These are phyloP conservation scores for Cryptococcus sp. DNA, from an alignment of 1,284 basidiomycete species.

Conservation along the genomic window DNA sequence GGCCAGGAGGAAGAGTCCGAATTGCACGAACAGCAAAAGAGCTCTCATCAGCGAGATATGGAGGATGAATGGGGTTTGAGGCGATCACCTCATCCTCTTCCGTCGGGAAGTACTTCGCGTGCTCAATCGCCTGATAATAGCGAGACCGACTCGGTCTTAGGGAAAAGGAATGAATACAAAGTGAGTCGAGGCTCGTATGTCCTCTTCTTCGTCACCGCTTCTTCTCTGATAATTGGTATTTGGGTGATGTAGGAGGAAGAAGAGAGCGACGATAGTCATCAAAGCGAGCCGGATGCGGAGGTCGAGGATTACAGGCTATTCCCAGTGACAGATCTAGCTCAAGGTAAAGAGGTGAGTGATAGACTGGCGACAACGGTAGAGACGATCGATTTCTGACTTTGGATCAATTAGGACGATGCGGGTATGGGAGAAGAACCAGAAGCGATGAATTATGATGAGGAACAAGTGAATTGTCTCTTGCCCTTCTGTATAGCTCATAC, in stretches of 20 bases:
- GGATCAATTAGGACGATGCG: conserved; percentile 10
- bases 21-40: conserved; percentile 4
- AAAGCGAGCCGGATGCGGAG: conserved; percentile 19
- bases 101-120: conserved; percentile 3
- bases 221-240: background rate
- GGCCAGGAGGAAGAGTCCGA: background rate
- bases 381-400: too few relatives aligned
- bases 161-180: conserved; percentile 14
- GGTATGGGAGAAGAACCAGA: conserved; percentile 67
- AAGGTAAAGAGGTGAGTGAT: conserved; percentile 33
- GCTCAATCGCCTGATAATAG: conserved; percentile 8
- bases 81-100: conserved; percentile 2
- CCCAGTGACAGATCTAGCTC: conserved; percentile 10
- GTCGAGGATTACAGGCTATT: conserved; percentile 8
- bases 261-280: conserved; percentile 31
- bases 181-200: conserved; percentile 2
- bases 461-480: conserved; percentile 44
- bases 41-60: conserved; percentile 14
- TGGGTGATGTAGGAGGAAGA: conserved; percentile 38
- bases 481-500: too few relatives aligned
- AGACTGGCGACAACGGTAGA: conserved; percentile 3
- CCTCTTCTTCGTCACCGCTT: background rate
- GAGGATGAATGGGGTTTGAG: conserved; percentile 35
- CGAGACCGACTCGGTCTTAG: conserved; percentile 7
- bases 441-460: conserved; percentile 73